Evolutionary conservation across 805 yeast genomes (phyloP), one percentile per base, ranked within the genome.

Genomic region (Candida oleophila): DNA sequence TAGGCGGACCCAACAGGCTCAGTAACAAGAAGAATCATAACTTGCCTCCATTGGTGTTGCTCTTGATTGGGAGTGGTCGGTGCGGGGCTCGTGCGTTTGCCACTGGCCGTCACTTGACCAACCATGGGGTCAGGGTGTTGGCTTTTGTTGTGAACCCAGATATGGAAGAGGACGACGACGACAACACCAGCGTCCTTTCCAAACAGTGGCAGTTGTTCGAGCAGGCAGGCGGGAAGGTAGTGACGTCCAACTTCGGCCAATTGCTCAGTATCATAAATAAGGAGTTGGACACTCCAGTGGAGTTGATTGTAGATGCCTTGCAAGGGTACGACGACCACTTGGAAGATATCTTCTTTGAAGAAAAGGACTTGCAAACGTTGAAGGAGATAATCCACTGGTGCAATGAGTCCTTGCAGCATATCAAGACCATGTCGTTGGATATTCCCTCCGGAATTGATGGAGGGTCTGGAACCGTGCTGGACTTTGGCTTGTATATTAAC

Each of bases 401-500:
- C 47, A 87, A 87, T 54, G 62, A 61, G 28, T 69, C 73, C 5
- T 59, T 61, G 12, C 70, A 66, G 44, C 60, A 59, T 43, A 64
- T 75, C 4, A 74, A 77, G 34, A 68, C 77, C 8, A 56, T 87
- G 67, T 86, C 96, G 0, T 60, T 90, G 22, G 96, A 89, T 58
- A 78, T 87, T 22, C 91, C 96, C 3, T 78, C 90, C 1, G 96
- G 96, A 3, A 69, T 85, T 36, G 96, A 88, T 57, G 84, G 90
- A 5, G 88, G 94, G 3, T 80, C 95, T 0, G 97, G 96, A 5
- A 69, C 66, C 21, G 59, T 60, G 7, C 60, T 54, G 53, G 68
- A 60, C 41, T 54, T 57, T 5, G 52, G 61, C 22, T 53, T 68
- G 11, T 61, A 66, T 4, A 57, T 84, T 8, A 64, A 69, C 11